Percentiles rank a stretch among this genome's conserved stretches.
Evolutionary conservation across 1,284 basidiomycete genomes (phyloP).

Genomic region (Taiwanofungus camphoratus): DNA sequence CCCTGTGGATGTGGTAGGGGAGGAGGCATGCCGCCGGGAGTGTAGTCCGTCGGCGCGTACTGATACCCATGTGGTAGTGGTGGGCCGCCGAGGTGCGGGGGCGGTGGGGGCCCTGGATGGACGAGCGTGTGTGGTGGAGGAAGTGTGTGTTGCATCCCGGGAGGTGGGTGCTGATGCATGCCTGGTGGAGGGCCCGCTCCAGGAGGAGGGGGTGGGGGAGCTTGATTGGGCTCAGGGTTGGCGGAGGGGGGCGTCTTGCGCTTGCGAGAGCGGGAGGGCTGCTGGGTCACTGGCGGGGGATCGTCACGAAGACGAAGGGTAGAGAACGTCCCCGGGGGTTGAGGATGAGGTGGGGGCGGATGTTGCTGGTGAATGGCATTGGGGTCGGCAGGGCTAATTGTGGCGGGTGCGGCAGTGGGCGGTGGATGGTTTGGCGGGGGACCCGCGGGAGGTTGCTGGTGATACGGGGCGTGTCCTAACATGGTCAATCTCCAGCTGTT

Average conservation of each 20-base stretch:
- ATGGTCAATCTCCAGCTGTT: conserved; percentile 27
- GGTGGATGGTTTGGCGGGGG: conserved; percentile 31
- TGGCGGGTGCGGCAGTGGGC: conserved; percentile 15
- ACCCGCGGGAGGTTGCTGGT: conserved; percentile 26
- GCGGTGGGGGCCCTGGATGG: conserved; percentile 19
- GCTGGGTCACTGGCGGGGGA: conserved; percentile 31
- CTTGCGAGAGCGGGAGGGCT: conserved; percentile 29
- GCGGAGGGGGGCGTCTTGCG: conserved; percentile 32
- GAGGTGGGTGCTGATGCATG: conserved; percentile 24
- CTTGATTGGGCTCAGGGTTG: conserved; percentile 32
- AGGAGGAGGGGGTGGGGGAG: conserved; percentile 2
- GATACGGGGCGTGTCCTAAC: conserved; percentile 35
- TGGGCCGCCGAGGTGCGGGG: conserved; percentile 19
- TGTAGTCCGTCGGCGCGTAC: conserved; percentile 36
- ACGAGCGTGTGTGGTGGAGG: conserved; percentile 25
- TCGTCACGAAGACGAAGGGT: conserved; percentile 64
- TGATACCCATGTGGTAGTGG: conserved; percentile 18
- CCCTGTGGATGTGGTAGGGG: conserved; percentile 24
- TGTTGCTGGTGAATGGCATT: conserved; percentile 18
- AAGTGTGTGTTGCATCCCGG: conserved; percentile 29
- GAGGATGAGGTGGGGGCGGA: conserved; percentile 23
- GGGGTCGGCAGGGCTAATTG: conserved; percentile 16
- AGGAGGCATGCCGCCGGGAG: conserved; percentile 46
- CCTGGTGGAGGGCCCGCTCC: conserved; percentile 30
- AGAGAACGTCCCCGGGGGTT: conserved; percentile 35